Evolutionary conservation across 2,329 filamentous ascomycete genomes (phyloP), one percentile per base, ranked within the genome.

Genomic region (Blastomyces parvus): DNA sequence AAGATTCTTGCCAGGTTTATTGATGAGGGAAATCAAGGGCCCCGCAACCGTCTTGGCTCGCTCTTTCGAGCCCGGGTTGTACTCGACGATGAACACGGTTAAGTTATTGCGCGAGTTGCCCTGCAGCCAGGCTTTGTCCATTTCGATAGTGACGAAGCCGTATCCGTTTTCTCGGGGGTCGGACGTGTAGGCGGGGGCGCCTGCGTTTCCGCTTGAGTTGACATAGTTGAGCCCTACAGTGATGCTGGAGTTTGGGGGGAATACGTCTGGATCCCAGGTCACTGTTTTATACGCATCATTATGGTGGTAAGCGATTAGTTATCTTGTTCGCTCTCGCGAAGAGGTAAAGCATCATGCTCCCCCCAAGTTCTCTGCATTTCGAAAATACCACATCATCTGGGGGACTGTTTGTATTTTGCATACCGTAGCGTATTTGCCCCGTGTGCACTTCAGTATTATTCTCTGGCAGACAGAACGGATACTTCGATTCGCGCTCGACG

Each of bases 91-190:
- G 59, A 73, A 73, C 36, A 76, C 65, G 8, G 76, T 74, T 53
- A 79, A 67, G 55, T 75, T 74, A 66, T 77, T 77, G 46, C 68
- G 67, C 8, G 67, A 42, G 58, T 74, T 70, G 63, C 69, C 74
- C 62, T 77, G 74, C 48, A 78, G 70, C 77, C 76, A 79, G n/a
- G 70, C 70, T 60, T 75, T 71, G 33, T 72, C 67, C 71, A 77
- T 78, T 17, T 69, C 69, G 11, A 80, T 66, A 1, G 72, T 67
- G n/a, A 74, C 69, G 64, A 73, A 76, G 57, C 78, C 77, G 64
- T 74, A 71, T 44, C 70, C 71, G 65, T 78, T 79, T 33, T 70
- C 68, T 2, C 70, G 74, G 27, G 65, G 66, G 1, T 69, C 71
- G 4, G 76, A 78, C 5, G 71, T 72, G 70, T 72, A 79, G 2